Evolutionary conservation across 371 early-diverging fungal genomes (phyloP).

Genomic region (Lichtheimia ornata): DNA sequence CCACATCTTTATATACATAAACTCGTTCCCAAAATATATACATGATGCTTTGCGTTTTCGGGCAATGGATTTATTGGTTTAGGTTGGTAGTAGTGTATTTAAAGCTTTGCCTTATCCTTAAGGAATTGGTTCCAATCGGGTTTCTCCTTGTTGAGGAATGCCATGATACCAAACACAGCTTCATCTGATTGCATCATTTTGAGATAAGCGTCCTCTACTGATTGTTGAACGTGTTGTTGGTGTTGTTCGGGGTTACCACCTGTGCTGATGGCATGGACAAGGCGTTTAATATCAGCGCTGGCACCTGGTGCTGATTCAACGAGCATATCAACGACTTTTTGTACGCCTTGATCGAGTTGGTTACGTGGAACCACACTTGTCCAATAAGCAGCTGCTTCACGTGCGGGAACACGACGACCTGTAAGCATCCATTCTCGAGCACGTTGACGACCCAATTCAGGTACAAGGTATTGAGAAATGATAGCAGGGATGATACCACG

Average conservation of each 20-base stretch:
- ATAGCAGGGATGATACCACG: constrained; percentile 74
- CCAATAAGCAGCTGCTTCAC: constrained; percentile 40
- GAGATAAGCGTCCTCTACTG: constrained; percentile 47
- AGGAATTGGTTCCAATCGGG: constrained; percentile 61
- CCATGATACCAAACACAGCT: constrained; percentile 67
- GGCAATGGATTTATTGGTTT: too few species aligned
- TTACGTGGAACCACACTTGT: constrained; percentile 35
- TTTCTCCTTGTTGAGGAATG: constrained; percentile 56
- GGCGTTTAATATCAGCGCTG: constrained; percentile 52
- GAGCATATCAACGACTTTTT: constrained; percentile 43
- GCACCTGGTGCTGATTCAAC: constrained; percentile 62
- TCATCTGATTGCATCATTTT: constrained; percentile 71
- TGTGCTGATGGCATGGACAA: constrained; percentile 47
- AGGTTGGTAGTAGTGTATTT: constrained; percentile 4
- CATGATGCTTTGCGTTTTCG: too few species aligned
- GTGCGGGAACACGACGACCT: constrained; percentile 53
- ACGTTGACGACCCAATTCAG: constrained; percentile 58
- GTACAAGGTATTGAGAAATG: constrained; percentile 71
- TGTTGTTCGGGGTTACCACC: constrained; percentile 34
- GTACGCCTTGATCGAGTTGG: constrained; percentile 44
- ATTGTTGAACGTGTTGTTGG: constrained; percentile 29
- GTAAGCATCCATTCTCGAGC: constrained; percentile 69
- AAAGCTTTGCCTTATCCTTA: constrained; percentile 40
- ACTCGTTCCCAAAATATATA: too few species aligned
- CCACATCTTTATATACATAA: too few species aligned